Evolutionary conservation across 139 green algal genomes (phyloP).

Genomic region (Micromonas commoda): DNA sequence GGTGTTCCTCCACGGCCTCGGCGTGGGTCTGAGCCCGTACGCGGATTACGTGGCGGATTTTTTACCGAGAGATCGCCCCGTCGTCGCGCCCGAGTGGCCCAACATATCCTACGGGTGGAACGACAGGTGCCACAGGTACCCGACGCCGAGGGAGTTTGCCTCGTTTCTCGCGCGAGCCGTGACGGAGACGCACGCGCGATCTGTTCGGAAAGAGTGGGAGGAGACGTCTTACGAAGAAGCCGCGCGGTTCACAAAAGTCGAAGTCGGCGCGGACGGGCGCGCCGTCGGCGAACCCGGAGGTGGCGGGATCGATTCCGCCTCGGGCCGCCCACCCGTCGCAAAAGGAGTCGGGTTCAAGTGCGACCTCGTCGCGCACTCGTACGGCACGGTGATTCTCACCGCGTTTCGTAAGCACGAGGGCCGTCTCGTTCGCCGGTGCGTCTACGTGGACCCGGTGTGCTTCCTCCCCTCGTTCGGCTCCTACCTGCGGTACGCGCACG

Average conservation of each 20-base stretch:
- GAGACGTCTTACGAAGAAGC: too few relatives aligned
- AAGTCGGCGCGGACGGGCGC: not conserved
- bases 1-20: constrained; percentile 13
- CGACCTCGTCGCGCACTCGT: constrained; percentile 13
- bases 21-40: constrained; percentile 9
- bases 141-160: constrained; percentile 7
- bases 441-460: constrained; percentile 20
- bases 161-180: not conserved
- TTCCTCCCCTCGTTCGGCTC: constrained; percentile 17
- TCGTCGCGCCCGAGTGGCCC: constrained; percentile 11
- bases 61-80: not conserved
- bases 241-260: not conserved
- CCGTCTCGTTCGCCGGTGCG: constrained; percentile 10
- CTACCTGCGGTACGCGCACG: constrained; percentile 16
- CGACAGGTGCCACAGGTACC: constrained; percentile 2
- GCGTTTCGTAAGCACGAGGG: not conserved
- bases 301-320: not conserved
- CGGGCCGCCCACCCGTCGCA: too few relatives aligned
- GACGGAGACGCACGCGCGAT: not conserved
- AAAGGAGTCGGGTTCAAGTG: too few relatives aligned
- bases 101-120: constrained; percentile 14
- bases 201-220: too few relatives aligned
- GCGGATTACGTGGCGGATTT: not conserved
- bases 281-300: not conserved
- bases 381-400: constrained; percentile 19